Evolutionary conservation across 140 eudicot species (phyloP).

Genomic region (Cichorium intybus): DNA sequence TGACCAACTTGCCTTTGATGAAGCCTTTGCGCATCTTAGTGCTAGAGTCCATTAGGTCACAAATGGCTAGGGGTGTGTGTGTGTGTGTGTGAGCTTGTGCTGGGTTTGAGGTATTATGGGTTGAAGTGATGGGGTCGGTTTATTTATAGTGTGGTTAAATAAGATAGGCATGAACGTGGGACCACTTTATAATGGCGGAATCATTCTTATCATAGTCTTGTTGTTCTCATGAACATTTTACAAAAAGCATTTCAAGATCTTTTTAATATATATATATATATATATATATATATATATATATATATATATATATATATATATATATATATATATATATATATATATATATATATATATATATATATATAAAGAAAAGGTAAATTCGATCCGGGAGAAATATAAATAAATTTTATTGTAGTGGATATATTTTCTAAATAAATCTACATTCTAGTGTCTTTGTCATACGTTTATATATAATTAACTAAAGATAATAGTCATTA

Average conservation of each 20-base stretch:
- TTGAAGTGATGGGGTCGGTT: constrained; percentile 13
- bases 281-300: too few species aligned
- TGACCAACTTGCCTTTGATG: constrained; percentile 45
- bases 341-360: too few species aligned
- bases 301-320: too few species aligned
- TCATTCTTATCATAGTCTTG: constrained; percentile 35
- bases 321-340: too few species aligned
- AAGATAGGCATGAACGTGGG: constrained; percentile 34
- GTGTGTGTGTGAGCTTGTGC: not conserved
- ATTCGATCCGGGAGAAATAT: too few species aligned
- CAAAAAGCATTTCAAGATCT: constrained; percentile 15
- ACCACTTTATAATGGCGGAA: constrained; percentile 25
- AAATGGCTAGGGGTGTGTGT: not conserved
- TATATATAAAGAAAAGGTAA: too few species aligned
- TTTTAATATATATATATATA: not conserved
- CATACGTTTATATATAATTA: too few species aligned
- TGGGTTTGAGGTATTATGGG: constrained; percentile 8
- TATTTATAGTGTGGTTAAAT: constrained; percentile 29
- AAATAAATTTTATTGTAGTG: too few species aligned
- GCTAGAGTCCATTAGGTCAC: constrained; percentile 41
- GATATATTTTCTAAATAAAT: too few species aligned
- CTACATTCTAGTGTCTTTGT: too few species aligned
- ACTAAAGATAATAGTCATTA: too few species aligned
- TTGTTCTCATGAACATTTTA: constrained; percentile 29
- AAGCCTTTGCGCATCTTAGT: constrained; percentile 50